These are phyloP conservation scores for Boletus subcaerulescens DNA, from an alignment of 768 basidiomycete species.

Conservation along the genomic window DNA sequence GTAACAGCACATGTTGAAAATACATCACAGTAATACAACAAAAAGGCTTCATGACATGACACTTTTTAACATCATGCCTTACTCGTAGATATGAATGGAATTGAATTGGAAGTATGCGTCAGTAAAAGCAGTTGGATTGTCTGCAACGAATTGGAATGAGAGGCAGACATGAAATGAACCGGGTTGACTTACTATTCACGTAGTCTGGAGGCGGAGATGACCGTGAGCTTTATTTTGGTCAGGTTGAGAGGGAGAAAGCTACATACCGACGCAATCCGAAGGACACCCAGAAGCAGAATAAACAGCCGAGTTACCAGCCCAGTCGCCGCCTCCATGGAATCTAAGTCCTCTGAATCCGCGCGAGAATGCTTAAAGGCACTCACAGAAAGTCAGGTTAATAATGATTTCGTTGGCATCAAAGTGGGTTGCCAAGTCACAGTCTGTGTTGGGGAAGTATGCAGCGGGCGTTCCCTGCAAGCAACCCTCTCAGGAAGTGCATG, in stretches of 20 bases:
- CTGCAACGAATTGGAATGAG: slow-evolving; percentile 6
- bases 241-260: too few relatives aligned
- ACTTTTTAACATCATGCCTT: neutral
- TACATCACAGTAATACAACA: neutral
- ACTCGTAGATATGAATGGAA: slow-evolving; percentile 37
- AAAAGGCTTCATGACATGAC: too few relatives aligned
- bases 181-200: slow-evolving; percentile 21
- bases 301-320: slow-evolving; percentile 27
- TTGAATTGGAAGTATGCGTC: slow-evolving; percentile 43
- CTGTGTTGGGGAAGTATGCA: slow-evolving; percentile 37
- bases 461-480: slow-evolving; percentile 30
- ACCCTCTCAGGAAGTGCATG: too few relatives aligned
- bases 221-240: neutral
- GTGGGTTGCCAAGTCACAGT: slow-evolving; percentile 39
- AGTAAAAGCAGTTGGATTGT: slow-evolving; percentile 39
- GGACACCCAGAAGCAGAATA: slow-evolving; percentile 32
- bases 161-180: neutral
- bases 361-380: neutral
- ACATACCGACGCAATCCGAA: slow-evolving; percentile 29
- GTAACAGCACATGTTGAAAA: too few relatives aligned
- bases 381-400: slow-evolving; percentile 34
- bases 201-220: slow-evolving; percentile 16
- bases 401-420: slow-evolving; percentile 34
- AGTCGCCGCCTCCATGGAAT: slow-evolving; percentile 24
- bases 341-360: neutral